Conservation (phyloP, 345 rosid genomes). For the Corchorus capsularis region DNA sequence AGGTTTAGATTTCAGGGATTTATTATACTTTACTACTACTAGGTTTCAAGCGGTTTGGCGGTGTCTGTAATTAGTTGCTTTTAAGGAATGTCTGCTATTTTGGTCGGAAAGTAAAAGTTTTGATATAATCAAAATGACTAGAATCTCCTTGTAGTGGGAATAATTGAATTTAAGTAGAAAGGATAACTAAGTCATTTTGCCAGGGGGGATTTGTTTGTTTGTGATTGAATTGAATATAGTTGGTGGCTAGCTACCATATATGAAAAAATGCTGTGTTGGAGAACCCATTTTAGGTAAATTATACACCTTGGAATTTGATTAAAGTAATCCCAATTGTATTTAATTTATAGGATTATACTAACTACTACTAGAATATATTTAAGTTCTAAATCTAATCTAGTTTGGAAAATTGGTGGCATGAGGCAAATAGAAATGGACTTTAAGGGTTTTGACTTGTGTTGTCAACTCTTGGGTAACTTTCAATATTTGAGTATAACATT, state of each 20-base stretch:
- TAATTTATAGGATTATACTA: neutral
- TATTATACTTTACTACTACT: no score
- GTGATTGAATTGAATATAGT: neutral
- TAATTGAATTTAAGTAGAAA: neutral
- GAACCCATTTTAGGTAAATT: slow-evolving; percentile 1
- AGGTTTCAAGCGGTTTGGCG: slow-evolving; percentile 7
- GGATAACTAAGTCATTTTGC: neutral
- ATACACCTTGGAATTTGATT: neutral
- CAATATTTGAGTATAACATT: neutral
- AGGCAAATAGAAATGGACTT: no score
- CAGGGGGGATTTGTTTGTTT: neutral
- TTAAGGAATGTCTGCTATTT: neutral
- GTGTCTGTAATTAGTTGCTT: neutral
- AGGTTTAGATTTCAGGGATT: neutral
- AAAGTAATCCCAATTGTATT: neutral
- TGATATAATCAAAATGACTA: neutral
- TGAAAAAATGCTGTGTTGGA: neutral
- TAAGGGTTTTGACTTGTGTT: no score
- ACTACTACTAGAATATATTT: no score
- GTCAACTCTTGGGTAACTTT: neutral
- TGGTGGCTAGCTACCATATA: neutral
- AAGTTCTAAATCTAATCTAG: no score
- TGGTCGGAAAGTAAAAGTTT: neutral
- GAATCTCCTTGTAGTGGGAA: neutral
- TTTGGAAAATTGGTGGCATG: no score